These are phyloP conservation scores for Rhododendron henanense DNA, from an alignment of 148 eudicot species.

Conservation along the genomic window DNA sequence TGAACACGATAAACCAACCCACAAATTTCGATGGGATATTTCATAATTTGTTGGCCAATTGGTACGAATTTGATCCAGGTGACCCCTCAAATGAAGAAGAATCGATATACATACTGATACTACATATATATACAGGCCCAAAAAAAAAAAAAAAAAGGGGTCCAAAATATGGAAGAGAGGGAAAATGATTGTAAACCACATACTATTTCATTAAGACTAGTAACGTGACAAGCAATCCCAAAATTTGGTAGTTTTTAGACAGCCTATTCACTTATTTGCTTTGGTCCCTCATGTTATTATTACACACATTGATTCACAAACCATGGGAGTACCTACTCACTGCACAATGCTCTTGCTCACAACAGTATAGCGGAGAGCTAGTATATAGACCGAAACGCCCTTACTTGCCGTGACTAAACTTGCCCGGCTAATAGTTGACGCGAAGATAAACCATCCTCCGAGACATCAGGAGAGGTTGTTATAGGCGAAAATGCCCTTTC, in stretches of 20 bases:
- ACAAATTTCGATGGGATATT: neutral
- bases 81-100: too few relatives aligned
- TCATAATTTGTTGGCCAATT: too few relatives aligned
- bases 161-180: too few relatives aligned
- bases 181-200: neutral
- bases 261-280: neutral
- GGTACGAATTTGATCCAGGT: too few relatives aligned
- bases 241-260: neutral
- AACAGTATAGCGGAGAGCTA: neutral
- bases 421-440: neutral
- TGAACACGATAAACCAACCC: neutral
- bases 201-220: neutral
- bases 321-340: neutral
- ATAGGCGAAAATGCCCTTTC: neutral
- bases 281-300: neutral
- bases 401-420: neutral
- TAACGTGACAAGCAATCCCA: neutral
- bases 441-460: neutral
- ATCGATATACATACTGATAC: too few relatives aligned
- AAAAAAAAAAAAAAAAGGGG: too few relatives aligned
- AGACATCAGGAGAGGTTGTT: neutral
- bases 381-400: neutral
- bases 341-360: neutral
- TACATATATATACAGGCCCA: too few relatives aligned
- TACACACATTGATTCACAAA: neutral